Percentiles rank a stretch among this genome's conserved stretches.
Conservation (phyloP, 768 basidiomycete species). For the Dendrothele bispora region DNA sequence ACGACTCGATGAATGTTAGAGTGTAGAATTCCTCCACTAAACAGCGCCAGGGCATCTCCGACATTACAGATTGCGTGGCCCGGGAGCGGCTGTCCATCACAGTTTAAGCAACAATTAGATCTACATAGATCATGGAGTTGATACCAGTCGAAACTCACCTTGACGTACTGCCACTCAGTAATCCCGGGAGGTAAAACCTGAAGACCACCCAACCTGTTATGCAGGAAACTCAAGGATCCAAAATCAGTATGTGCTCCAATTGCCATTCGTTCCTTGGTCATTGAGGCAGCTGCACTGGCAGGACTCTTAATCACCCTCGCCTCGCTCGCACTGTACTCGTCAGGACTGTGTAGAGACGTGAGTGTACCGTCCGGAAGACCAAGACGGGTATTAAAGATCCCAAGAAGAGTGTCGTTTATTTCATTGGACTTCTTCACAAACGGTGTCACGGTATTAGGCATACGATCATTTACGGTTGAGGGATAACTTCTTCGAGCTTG, state of each 20-base stretch:
- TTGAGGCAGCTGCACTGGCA: slow-evolving; percentile 31
- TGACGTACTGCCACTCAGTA: slow-evolving; percentile 67
- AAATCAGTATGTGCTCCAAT: slow-evolving; percentile 67
- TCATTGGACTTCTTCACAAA: slow-evolving; percentile 21
- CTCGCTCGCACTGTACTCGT: slow-evolving; percentile 41
- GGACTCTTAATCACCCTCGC: slow-evolving; percentile 41
- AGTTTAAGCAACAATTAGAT: slow-evolving; percentile 29
- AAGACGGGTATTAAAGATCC: slow-evolving; percentile 41
- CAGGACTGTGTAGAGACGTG: slow-evolving; percentile 29
- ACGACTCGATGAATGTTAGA: slow-evolving; percentile 67
- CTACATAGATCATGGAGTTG: background rate
- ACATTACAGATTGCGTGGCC: slow-evolving; percentile 61
- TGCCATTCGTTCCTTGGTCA: slow-evolving; percentile 25
- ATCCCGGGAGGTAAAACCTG: slow-evolving; percentile 65
- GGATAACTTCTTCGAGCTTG: slow-evolving; percentile 46
- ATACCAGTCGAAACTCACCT: slow-evolving; percentile 39
- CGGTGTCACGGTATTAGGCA: slow-evolving; percentile 29
- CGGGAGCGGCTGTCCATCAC: slow-evolving; percentile 55
- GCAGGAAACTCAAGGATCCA: slow-evolving; percentile 69
- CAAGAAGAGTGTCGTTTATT: slow-evolving; percentile 40
- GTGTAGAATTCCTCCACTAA: slow-evolving; percentile 63
- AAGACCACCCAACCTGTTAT: slow-evolving; percentile 69
- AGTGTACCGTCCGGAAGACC: slow-evolving; percentile 42
- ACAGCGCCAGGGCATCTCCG: slow-evolving; percentile 60
- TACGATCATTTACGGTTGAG: slow-evolving; percentile 34